phyloP scores from a whole-genome alignment of 2,329 filamentous ascomycete species.

The Conoideocrella luteorostrata region DNA sequence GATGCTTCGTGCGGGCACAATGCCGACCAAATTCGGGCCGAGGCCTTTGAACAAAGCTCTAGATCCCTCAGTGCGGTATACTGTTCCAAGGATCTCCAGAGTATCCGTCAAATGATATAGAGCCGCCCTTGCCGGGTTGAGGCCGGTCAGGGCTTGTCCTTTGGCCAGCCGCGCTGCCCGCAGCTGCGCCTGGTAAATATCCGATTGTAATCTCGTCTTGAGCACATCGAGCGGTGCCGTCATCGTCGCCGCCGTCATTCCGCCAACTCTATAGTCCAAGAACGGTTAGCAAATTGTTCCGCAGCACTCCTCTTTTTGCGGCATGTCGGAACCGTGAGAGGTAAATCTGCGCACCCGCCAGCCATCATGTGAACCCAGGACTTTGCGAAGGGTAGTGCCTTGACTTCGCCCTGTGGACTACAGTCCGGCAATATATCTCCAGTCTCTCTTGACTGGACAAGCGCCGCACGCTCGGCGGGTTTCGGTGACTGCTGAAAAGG shows the following conservation, averaged over 20 bases:
- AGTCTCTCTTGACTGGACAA: slow-evolving; percentile 55
- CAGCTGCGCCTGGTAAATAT: slow-evolving; percentile 86
- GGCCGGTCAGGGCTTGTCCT: slow-evolving; percentile 37
- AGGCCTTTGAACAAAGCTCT: slow-evolving; percentile 89
- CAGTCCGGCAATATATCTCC: slow-evolving; percentile 46
- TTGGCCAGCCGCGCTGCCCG: slow-evolving; percentile 58
- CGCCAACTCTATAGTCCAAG: slow-evolving; percentile 57
- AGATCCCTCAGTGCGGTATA: slow-evolving; percentile 76
- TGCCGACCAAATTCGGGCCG: slow-evolving; percentile 82
- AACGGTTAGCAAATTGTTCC: slow-evolving; percentile 12
- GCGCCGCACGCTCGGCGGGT: slow-evolving; percentile 29
- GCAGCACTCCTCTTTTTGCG: too few species aligned
- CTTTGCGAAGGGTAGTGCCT: slow-evolving; percentile 53
- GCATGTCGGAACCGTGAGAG: too few species aligned
- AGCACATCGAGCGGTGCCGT: slow-evolving; percentile 91
- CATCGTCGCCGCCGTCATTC: slow-evolving; percentile 87
- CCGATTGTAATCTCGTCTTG: slow-evolving; percentile 87
- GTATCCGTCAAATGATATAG: slow-evolving; percentile 78
- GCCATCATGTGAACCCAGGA: slow-evolving; percentile 91
- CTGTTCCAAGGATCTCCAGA: slow-evolving; percentile 73
- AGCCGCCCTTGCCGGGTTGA: slow-evolving; percentile 60
- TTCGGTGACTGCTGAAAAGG: slow-evolving; percentile 23
- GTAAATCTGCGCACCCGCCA: slow-evolving; percentile 82
- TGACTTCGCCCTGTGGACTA: slow-evolving; percentile 25
- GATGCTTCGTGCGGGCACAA: slow-evolving; percentile 83